Evolutionary conservation across 2,329 filamentous ascomycete species (phyloP).

Genomic region (Fusarium sp.): DNA sequence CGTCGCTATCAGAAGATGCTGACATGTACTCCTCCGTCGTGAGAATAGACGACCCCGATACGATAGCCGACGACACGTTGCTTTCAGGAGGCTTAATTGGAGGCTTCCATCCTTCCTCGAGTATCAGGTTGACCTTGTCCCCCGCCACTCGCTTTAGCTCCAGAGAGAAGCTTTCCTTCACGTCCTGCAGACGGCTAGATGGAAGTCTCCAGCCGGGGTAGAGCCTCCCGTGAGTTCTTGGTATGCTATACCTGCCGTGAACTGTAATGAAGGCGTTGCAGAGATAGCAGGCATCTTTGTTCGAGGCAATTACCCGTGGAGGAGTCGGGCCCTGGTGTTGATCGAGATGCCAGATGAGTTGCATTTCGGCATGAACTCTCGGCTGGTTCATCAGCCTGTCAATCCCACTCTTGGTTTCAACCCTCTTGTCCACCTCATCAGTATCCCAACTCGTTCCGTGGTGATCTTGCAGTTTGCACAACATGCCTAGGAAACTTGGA

Average conservation of each 20-base stretch:
- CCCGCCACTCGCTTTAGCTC: slow-evolving; percentile 15
- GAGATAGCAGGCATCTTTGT: slow-evolving; percentile 38
- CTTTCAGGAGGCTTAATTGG: slow-evolving; percentile 6
- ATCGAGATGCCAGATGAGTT: slow-evolving; percentile 36
- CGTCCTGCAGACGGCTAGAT: neutral
- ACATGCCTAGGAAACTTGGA: neutral
- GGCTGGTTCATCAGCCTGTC: neutral
- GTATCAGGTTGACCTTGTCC: neutral
- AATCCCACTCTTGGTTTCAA: neutral
- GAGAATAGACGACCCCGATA: neutral
- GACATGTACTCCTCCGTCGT: neutral
- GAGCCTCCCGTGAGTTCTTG: slow-evolving; percentile 32
- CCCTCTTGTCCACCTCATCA: neutral
- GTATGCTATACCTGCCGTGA: slow-evolving; percentile 13
- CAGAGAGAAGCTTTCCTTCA: neutral
- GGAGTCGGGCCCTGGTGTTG: neutral
- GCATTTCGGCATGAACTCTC: slow-evolving; percentile 40
- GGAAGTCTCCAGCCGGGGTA: slow-evolving; percentile 36
- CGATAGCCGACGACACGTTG: neutral
- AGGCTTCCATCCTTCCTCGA: neutral
- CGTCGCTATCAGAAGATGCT: neutral
- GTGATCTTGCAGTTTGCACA: slow-evolving; percentile 4
- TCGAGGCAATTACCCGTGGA: slow-evolving; percentile 36
- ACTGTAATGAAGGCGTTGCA: slow-evolving; percentile 33
- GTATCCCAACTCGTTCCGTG: slow-evolving; percentile 12